These are phyloP conservation scores for Russula sp. DNA, from an alignment of 768 basidiomycete genomes.

Conservation along the genomic window DNA sequence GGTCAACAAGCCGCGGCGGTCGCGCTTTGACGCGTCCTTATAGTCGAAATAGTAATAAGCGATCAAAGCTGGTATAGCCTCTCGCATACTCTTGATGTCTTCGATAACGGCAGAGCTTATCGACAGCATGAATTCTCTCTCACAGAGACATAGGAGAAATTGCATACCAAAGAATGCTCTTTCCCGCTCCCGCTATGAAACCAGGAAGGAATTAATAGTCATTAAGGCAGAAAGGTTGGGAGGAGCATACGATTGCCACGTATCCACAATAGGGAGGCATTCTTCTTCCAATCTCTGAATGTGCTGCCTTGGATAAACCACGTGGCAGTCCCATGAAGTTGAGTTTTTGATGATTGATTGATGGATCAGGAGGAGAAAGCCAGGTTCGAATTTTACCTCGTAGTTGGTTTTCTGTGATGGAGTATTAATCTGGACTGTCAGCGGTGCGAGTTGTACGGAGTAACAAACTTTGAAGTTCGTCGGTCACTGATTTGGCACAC, in stretches of 20 bases:
- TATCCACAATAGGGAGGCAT: background rate
- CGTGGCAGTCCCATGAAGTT: background rate
- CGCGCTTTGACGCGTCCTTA: background rate
- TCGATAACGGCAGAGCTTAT: background rate
- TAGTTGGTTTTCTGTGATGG: too few relatives aligned
- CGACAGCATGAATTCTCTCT: background rate
- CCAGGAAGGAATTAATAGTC: background rate
- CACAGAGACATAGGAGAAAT: background rate
- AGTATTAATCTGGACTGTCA: background rate
- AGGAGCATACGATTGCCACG: background rate
- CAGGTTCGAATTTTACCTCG: too few relatives aligned
- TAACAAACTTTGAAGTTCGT: too few relatives aligned
- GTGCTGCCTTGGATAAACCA: background rate
- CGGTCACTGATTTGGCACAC: too few relatives aligned
- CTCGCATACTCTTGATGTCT: too few relatives aligned
- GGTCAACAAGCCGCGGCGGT: too few relatives aligned
- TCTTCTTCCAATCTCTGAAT: background rate
- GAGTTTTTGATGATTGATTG: background rate
- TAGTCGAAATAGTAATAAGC: background rate
- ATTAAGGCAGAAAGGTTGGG: background rate
- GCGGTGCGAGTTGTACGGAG: too few relatives aligned
- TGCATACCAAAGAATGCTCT: background rate
- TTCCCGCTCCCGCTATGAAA: background rate
- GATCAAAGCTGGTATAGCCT: background rate
- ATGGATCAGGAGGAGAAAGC: background rate